Conservation (phyloP, 2,329 filamentous ascomycete species). For the Tolypocladium tundrense region DNA sequence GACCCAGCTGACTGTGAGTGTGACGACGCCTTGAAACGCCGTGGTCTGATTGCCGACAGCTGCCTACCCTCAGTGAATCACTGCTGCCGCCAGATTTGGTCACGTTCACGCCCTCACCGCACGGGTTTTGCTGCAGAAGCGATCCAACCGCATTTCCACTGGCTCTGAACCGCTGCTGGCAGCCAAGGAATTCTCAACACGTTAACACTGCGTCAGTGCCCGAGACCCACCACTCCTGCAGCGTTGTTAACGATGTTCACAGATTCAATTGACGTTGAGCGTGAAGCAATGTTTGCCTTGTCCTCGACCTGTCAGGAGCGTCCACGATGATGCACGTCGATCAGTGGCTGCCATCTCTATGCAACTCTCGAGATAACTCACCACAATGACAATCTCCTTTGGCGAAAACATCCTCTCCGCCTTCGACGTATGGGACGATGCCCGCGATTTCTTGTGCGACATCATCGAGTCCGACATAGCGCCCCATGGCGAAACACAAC, state of each 20-base stretch:
- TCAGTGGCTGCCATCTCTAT: neutral
- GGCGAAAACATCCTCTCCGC: slow-evolving; percentile 15
- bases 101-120: neutral
- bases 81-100: neutral
- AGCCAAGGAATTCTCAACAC: neutral
- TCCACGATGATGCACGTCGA: neutral
- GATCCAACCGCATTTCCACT: too few relatives aligned
- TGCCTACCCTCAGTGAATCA: neutral
- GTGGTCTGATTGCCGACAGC: neutral
- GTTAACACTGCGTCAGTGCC: neutral
- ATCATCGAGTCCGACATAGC: slow-evolving; percentile 16
- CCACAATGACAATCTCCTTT: neutral
- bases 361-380: neutral
- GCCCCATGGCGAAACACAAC: slow-evolving; percentile 15
- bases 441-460: slow-evolving; percentile 19
- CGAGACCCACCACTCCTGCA: neutral
- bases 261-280: neutral
- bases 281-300: neutral
- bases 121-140: neutral
- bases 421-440: slow-evolving; percentile 22
- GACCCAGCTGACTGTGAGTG: neutral
- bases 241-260: neutral
- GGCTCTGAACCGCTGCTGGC: neutral
- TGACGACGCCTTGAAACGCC: neutral
- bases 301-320: neutral